Evolutionary conservation across 2,329 filamentous ascomycete genomes (phyloP).

Genomic region (Colletotrichum sp.): DNA sequence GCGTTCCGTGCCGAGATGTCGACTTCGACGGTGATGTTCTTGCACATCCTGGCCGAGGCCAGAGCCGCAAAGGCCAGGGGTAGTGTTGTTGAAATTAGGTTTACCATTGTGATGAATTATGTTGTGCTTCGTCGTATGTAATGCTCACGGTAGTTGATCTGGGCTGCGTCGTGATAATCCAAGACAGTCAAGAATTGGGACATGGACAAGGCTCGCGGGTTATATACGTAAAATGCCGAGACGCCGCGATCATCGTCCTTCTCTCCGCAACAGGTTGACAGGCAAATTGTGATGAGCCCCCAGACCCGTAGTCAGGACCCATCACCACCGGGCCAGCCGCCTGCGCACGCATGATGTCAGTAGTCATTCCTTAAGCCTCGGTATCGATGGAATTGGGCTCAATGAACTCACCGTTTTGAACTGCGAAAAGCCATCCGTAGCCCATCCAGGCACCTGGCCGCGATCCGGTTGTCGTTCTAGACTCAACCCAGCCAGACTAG

Average conservation of each 20-base stretch:
- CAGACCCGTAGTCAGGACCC: neutral
- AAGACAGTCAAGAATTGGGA: neutral
- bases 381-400: neutral
- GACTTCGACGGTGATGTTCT: conserved; percentile 61
- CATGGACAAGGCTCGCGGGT: neutral
- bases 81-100: neutral
- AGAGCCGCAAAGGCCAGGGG: conserved; percentile 29
- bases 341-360: neutral
- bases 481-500: neutral
- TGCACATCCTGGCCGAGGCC: conserved; percentile 42
- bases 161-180: neutral
- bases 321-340: neutral
- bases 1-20: conserved; percentile 58
- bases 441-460: neutral
- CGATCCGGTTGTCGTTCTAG: neutral
- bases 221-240: neutral
- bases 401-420: neutral
- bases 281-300: neutral
- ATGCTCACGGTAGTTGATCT: neutral
- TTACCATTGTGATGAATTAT: conserved; percentile 26
- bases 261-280: neutral
- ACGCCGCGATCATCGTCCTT: neutral
- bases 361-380: neutral
- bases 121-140: neutral
- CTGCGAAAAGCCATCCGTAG: neutral